phyloP scores from a whole-genome alignment of 257 asterid species.

The Solanum verrucosum region DNA sequence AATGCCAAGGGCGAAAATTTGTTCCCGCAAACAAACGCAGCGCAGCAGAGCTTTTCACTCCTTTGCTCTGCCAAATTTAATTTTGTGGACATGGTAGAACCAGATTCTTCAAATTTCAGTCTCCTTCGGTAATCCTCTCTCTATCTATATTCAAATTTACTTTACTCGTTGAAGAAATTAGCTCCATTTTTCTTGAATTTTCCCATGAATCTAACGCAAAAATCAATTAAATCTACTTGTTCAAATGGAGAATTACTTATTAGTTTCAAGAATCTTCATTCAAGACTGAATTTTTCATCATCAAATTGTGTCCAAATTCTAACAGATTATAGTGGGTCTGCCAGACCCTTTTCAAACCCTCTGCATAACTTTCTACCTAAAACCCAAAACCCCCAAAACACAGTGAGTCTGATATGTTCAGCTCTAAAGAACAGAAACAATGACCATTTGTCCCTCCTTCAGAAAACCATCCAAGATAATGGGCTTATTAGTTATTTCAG shows the following conservation, averaged over 20 bases:
- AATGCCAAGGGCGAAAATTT: too few relatives aligned
- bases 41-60: too few relatives aligned
- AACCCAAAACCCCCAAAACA: slow-evolving; percentile 58
- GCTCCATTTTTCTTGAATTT: background rate
- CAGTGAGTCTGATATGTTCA: slow-evolving; percentile 49
- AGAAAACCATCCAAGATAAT: slow-evolving; percentile 16
- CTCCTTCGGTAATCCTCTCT: background rate
- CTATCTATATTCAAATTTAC: background rate
- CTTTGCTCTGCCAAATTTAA: too few relatives aligned
- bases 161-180: background rate
- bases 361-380: slow-evolving; percentile 56
- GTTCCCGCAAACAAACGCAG: too few relatives aligned
- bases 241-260: background rate
- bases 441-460: slow-evolving; percentile 20
- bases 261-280: background rate
- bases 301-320: slow-evolving; percentile 25
- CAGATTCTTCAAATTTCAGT: background rate
- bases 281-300: background rate
- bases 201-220: background rate
- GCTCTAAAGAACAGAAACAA: slow-evolving; percentile 38
- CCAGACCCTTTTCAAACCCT: slow-evolving; percentile 30
- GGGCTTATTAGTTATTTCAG: slow-evolving; percentile 44
- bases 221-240: background rate
- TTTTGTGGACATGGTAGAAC: background rate
- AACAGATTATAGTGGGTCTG: background rate